Percentiles rank a stretch among this genome's conserved stretches.
Evolutionary conservation across 2,329 filamentous ascomycete species (phyloP).

Genomic region (Cercospora beticola): DNA sequence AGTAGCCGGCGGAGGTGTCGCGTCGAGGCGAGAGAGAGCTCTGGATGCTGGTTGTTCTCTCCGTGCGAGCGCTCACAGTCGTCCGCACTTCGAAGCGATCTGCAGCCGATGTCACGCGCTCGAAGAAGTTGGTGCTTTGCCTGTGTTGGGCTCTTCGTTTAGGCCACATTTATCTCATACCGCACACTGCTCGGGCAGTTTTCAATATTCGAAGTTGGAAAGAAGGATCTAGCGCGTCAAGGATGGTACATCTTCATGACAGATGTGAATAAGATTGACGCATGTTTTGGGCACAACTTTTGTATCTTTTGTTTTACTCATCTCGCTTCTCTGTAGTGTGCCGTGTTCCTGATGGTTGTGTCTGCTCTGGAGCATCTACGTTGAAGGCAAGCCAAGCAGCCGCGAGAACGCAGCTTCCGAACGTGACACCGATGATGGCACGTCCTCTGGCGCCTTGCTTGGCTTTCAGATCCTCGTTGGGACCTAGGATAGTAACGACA

Average conservation of each 20-base stretch:
- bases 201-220: neutral
- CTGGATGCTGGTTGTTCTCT: neutral
- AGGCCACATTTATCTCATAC: neutral
- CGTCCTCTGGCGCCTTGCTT: conserved; percentile 50
- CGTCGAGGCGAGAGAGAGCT: neutral
- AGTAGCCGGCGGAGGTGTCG: neutral
- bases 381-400: conserved; percentile 37
- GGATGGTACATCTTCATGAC: neutral
- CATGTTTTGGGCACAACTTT: neutral
- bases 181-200: neutral
- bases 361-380: conserved; percentile 19
- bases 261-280: neutral
- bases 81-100: neutral
- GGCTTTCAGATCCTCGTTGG: conserved; percentile 48
- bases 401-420: conserved; percentile 45
- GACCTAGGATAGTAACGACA: conserved; percentile 78
- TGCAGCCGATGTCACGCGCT: neutral
- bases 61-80: neutral
- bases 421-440: conserved; percentile 49
- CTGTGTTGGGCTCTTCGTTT: neutral
- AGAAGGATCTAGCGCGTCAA: neutral
- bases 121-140: neutral
- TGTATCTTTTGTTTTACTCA: neutral
- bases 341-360: neutral
- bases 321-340: neutral